Evolutionary conservation across 495 filamentous ascomycete species (phyloP).

Genomic region (Neurospora hispaniola): DNA sequence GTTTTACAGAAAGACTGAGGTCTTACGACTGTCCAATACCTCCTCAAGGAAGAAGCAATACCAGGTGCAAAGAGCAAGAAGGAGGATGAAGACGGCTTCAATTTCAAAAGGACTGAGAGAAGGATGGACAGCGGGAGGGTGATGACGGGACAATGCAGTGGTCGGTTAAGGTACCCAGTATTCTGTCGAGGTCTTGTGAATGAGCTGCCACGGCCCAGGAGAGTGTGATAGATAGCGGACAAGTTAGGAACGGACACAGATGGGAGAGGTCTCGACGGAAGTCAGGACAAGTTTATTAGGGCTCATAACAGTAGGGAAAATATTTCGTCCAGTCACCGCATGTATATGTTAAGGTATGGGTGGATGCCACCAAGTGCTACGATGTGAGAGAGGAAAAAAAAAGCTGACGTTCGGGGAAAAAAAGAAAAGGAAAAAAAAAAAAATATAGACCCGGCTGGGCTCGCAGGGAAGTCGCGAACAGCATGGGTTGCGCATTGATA

Average conservation of each 20-base stretch:
- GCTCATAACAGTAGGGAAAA: neutral
- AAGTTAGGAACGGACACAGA: neutral
- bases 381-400: neutral
- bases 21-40: slow-evolving; percentile 18
- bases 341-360: neutral
- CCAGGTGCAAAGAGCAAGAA: neutral
- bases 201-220: neutral
- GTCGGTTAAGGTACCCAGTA: neutral
- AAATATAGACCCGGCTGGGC: neutral
- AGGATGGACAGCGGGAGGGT: neutral
- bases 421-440: neutral
- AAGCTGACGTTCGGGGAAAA: neutral
- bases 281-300: neutral
- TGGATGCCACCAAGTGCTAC: neutral
- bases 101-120: neutral
- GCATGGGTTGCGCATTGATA: neutral
- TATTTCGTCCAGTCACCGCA: neutral
- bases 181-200: neutral
- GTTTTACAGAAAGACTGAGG: slow-evolving; percentile 22
- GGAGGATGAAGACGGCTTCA: neutral
- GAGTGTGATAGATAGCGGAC: neutral
- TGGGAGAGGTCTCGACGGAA: neutral
- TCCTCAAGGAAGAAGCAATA: slow-evolving; percentile 4
- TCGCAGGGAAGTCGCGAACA: neutral
- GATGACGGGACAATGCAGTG: neutral